Conservation (phyloP, 495 filamentous ascomycete genomes). For the Parmelia sp. region DNA sequence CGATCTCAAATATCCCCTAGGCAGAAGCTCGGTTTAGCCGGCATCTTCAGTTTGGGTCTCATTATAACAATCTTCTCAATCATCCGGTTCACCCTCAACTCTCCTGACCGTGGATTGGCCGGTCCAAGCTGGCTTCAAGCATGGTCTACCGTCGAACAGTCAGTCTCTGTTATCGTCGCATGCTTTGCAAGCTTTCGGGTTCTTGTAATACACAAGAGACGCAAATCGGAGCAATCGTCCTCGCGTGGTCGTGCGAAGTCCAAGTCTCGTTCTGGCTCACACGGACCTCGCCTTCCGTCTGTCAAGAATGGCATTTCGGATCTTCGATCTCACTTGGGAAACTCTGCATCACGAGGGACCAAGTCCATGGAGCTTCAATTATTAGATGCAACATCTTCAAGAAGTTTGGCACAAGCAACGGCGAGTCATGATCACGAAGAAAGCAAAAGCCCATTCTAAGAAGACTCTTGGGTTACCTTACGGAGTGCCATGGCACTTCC, state of each 20-base stretch:
- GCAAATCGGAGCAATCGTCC: neutral
- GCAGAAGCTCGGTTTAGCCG: constrained; percentile 8
- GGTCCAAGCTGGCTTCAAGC: constrained; percentile 2
- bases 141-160: constrained; percentile 8
- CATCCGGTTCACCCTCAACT: constrained; percentile 3
- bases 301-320: neutral
- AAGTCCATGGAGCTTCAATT: neutral
- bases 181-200: constrained; percentile 8
- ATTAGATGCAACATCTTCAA: too few species aligned
- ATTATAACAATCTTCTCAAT: constrained; percentile 10
- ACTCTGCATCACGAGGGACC: neutral
- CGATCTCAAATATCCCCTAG: neutral
- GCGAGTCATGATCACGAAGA: too few species aligned
- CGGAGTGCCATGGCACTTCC: too few species aligned
- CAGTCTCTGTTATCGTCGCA: constrained; percentile 5
- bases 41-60: constrained; percentile 3
- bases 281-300: neutral
- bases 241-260: neutral
- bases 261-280: neutral
- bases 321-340: neutral
- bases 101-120: neutral
- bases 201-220: neutral
- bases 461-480: too few species aligned
- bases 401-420: too few species aligned
- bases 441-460: too few species aligned